These are phyloP conservation scores for Ambrosia trifida DNA, from an alignment of 129 eudicot species.

Conservation along the genomic window DNA sequence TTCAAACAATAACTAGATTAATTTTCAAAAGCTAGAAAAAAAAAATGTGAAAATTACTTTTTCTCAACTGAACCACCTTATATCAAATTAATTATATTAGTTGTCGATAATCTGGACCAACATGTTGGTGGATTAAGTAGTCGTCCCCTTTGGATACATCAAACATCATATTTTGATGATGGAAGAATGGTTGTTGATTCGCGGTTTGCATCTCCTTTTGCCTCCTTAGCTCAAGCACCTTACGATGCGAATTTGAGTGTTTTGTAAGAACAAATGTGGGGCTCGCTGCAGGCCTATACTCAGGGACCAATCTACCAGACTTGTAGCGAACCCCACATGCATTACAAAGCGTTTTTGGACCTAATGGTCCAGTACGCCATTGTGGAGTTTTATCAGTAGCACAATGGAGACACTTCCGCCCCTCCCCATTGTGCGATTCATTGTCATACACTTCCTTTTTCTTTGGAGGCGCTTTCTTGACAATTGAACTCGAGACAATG, in stretches of 20 bases:
- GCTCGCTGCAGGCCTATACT: constrained; percentile 89
- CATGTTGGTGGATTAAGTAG: constrained; percentile 79
- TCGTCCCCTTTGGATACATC: constrained; percentile 65
- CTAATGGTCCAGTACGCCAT: constrained; percentile 95
- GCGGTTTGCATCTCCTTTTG: constrained; percentile 63
- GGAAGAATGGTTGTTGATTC: constrained; percentile 49
- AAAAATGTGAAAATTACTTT: background rate
- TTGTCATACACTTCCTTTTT: constrained; percentile 42
- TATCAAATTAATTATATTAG: constrained; percentile 36
- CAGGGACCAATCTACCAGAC: constrained; percentile 90
- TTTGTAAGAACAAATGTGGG: constrained; percentile 76
- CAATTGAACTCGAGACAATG: constrained; percentile 27
- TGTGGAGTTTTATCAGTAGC: constrained; percentile 94
- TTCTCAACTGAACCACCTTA: background rate
- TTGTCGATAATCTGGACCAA: constrained; percentile 67
- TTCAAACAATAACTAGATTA: constrained; percentile 19
- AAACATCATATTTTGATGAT: constrained; percentile 59
- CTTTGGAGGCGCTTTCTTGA: constrained; percentile 38
- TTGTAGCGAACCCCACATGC: constrained; percentile 92
- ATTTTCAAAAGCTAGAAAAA: constrained; percentile 19
- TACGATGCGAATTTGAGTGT: constrained; percentile 89
- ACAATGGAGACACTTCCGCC: constrained; percentile 81
- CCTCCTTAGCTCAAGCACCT: constrained; percentile 79
- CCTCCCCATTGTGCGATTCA: constrained; percentile 39
- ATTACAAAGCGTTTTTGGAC: constrained; percentile 88